Conservation (phyloP, 345 rosid species). For the Mallotus nudiflorus region DNA sequence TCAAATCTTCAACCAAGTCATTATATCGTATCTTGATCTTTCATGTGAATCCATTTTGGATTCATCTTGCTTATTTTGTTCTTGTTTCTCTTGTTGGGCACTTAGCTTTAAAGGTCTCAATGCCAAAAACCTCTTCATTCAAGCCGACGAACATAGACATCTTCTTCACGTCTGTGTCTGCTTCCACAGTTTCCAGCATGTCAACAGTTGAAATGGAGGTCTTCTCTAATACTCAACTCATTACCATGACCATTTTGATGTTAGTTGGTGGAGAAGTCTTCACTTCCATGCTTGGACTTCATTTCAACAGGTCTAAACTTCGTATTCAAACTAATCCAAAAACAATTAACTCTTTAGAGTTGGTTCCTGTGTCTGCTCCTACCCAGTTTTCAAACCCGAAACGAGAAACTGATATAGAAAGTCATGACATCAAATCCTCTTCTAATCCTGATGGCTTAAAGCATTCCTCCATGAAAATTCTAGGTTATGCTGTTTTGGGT, state of each 20-base stretch:
- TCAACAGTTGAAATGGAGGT: slow-evolving; percentile 73
- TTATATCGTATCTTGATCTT: slow-evolving; percentile 1
- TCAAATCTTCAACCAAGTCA: not conserved
- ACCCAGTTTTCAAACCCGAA: not conserved
- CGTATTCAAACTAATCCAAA: not conserved
- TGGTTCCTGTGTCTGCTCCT: not conserved
- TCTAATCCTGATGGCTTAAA: not conserved
- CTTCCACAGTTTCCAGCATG: slow-evolving; percentile 70
- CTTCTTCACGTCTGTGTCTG: slow-evolving; percentile 77
- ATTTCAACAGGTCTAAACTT: not conserved
- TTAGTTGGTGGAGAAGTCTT: slow-evolving; percentile 63
- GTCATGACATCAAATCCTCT: not conserved
- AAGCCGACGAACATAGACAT: slow-evolving; percentile 37
- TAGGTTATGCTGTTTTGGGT: slow-evolving; percentile 16
- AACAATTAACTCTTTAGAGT: not conserved
- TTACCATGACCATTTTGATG: slow-evolving; percentile 56
- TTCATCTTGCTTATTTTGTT: slow-evolving; percentile 43
- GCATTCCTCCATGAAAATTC: not conserved
- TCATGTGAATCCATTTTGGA: slow-evolving; percentile 30
- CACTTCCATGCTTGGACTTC: slow-evolving; percentile 49
- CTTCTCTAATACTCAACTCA: slow-evolving; percentile 65
- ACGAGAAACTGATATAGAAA: not conserved
- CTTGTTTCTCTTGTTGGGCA: slow-evolving; percentile 34
- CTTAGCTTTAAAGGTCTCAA: slow-evolving; percentile 30
- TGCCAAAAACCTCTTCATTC: slow-evolving; percentile 34